Base-by-base conservation (phyloP, 2,329 filamentous ascomycete genomes). In the Claviceps maximensis region DNA sequence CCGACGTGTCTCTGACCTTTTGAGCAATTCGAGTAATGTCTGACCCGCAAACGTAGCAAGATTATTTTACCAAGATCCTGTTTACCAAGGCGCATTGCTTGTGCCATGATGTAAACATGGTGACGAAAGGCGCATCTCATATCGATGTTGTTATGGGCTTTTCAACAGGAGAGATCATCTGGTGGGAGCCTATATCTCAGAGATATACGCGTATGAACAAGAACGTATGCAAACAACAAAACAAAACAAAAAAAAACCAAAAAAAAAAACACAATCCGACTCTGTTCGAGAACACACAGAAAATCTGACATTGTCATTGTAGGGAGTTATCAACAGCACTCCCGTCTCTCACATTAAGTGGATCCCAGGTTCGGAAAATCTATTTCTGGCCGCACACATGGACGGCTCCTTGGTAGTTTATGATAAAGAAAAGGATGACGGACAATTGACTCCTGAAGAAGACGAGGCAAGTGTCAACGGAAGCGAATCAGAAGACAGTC, bases 141-240 rank as follows among this genome's bases (percentile, higher is more conserved):
- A 77, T 98, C 44, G 93, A 98, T 65, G 76, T 98, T 21, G 83
- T 95, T 54, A 87, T 98, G 82, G 93, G 93, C 1, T 97, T 95
- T 63, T 96, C 91, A 7, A 94, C 90, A 0, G 89, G 90, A 41
- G 93, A 98, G 67, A 89, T 98, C 48, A 91, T 98, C 57, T 98
- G 93, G 93, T 97, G 93, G 74, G 93, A 98, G 69, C 90, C 93
- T 12, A 87, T 96, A 62, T 91, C 89, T 41, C 91, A 97, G 62
- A 89, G 94, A 65, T 98, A 98, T 68, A 87, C 89, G 3, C 83
- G 93, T 21, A 77, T 98, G 62, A 98, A 98, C 66, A 98, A 98
- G 71, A 97, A 97, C 66, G 84, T 86, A 69, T 60, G 77, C 57
- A 44, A 25, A 51, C 17, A 4, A 29, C 4, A 6, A 31, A 3